Base-by-base conservation (phyloP, 106 monocot genomes). In the Acanthochlamys bracteata region DNA sequence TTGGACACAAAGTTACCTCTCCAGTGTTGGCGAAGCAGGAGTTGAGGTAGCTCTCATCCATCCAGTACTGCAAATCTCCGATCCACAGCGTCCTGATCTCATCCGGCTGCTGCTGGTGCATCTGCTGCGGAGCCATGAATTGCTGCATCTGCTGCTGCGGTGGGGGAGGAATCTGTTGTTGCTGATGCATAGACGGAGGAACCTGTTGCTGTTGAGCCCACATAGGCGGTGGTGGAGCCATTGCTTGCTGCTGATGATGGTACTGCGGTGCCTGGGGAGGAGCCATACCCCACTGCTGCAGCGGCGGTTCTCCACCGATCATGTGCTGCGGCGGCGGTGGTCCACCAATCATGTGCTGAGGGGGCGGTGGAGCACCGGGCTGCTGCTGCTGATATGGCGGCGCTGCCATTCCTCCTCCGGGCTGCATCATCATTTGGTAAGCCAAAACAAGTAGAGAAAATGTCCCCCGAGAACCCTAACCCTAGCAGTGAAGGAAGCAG, bases 1-100 rank as follows among this genome's bases (percentile, higher is more conserved):
- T 6, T 33, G 1, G 6, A 33, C 33, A 33, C 33, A 33, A 33
- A 20, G 24, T 17, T 27, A 89, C 90, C 86, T 86, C 86, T 17
- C 78, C 83, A 4, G 75, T 69, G 15, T 59, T 66, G 20, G 66
- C 63, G 24, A 91, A 91, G 70, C 86, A 91, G 20, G 49, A 57
- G 24, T 69, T 54, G 12, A 91, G 21, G 59, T 86, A 91, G 20
- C 25, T 71, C 75, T 91, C 90, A 20, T 91, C 90, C 90, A 91
- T 91, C 90, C 90, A 91, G 40, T 83, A 78, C 78, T 83, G 90
- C 64, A 91, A 61, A 42, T 91, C 90, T 23, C 86, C 90, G 41
- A 91, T 83, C 90, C 90, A 91, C 7, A 91, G 83, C 13, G 83
- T 80, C 47, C 65, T 73, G 62, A 78, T 74, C 75, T 83, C 90